Evolutionary conservation across 345 rosid genomes (phyloP).

Genomic region (Arabis hirsuta): DNA sequence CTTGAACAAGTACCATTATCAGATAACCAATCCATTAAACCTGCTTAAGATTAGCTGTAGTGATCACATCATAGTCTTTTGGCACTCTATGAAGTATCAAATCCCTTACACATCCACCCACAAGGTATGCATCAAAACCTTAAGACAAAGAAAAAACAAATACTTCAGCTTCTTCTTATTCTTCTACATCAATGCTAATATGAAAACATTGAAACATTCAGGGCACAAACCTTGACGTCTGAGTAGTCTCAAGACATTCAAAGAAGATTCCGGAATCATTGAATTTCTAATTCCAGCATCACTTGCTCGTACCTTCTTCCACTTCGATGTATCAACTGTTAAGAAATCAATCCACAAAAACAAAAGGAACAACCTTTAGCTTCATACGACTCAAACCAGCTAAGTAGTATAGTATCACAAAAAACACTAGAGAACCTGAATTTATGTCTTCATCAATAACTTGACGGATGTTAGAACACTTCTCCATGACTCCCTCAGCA

Average conservation of each 20-base stretch:
- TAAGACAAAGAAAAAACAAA: slow-evolving; percentile 40
- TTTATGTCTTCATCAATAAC: slow-evolving; percentile 45
- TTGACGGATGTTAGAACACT: slow-evolving; percentile 25
- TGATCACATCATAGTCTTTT: slow-evolving; percentile 94
- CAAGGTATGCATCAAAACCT: slow-evolving; percentile 87
- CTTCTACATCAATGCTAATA: slow-evolving; percentile 11
- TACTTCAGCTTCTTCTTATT: slow-evolving; percentile 4
- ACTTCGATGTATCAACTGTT: slow-evolving; percentile 57
- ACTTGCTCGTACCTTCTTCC: slow-evolving; percentile 61
- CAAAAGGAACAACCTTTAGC: slow-evolving; percentile 21
- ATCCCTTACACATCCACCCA: slow-evolving; percentile 98
- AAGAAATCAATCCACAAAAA: no score
- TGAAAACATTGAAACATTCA: not conserved
- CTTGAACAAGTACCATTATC: not conserved
- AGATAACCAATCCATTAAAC: slow-evolving; percentile 41
- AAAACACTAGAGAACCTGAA: slow-evolving; percentile 35
- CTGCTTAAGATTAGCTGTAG: slow-evolving; percentile 81
- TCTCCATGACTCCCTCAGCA: slow-evolving; percentile 43
- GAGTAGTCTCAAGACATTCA: slow-evolving; percentile 61
- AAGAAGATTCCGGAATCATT: slow-evolving; percentile 58
- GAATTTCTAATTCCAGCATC: slow-evolving; percentile 49
- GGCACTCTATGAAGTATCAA: slow-evolving; percentile 72
- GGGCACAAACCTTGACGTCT: slow-evolving; percentile 50
- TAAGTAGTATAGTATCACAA: slow-evolving; percentile 13
- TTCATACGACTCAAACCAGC: not conserved